Conservation (phyloP, 345 rosid species). For the Populus ilicifolia region DNA sequence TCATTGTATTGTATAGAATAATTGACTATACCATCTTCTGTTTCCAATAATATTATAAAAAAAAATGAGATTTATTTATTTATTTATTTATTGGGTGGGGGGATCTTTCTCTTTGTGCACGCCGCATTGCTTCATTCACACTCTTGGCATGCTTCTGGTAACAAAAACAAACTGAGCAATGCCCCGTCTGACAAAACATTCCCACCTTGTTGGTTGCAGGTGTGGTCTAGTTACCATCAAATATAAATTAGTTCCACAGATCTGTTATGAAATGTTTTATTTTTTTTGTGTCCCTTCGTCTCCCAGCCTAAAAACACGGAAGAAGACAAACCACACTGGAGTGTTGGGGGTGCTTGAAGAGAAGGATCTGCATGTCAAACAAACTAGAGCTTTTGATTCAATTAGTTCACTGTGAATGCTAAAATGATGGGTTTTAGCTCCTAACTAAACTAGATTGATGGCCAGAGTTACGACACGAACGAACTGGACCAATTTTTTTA, state of each 20-base stretch:
- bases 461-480: too few relatives aligned
- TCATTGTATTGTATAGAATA: background rate
- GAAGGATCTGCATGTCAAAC: background rate
- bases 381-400: background rate
- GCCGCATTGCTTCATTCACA: constrained; percentile 29
- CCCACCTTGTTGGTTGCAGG: background rate
- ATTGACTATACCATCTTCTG: background rate
- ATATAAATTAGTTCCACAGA: background rate
- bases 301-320: background rate
- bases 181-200: constrained; percentile 5
- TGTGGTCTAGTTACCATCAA: background rate
- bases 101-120: background rate
- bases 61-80: too few relatives aligned
- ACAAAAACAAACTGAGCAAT: background rate
- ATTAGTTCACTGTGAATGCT: background rate
- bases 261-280: background rate
- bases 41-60: background rate
- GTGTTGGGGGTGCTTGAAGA: too few relatives aligned
- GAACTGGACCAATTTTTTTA: too few relatives aligned
- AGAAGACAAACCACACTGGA: too few relatives aligned
- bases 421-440: background rate
- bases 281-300: background rate
- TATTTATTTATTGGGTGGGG: too few relatives aligned
- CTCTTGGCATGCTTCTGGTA: constrained; percentile 29
- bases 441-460: too few relatives aligned